Evolutionary conservation across 495 filamentous ascomycete genomes (phyloP).

Genomic region (Cercophora samala): DNA sequence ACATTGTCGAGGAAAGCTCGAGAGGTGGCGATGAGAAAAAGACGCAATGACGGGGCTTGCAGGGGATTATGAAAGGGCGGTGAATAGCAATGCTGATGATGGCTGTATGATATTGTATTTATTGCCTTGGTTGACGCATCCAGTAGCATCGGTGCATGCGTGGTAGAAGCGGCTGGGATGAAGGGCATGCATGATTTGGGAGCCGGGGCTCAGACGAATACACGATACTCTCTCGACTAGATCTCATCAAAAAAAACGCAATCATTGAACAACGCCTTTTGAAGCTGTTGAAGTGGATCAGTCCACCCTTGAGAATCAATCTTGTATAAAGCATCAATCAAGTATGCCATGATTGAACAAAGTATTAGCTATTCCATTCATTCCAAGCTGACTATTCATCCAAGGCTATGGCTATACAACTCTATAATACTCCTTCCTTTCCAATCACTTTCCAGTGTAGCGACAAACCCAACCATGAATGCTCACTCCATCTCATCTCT

Average conservation of each 20-base stretch:
- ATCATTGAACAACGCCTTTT: background rate
- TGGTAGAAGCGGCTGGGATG: background rate
- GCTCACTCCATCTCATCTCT: constrained; percentile 3
- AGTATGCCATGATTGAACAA: background rate
- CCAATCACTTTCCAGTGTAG: background rate
- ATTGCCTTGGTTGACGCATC: background rate
- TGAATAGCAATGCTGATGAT: background rate
- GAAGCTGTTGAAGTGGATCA: background rate
- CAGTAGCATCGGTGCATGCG: background rate
- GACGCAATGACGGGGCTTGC: constrained; percentile 17
- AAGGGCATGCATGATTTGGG: background rate
- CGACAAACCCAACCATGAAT: too few relatives aligned
- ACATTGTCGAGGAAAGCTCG: constrained; percentile 22
- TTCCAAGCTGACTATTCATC: background rate
- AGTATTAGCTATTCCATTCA: background rate
- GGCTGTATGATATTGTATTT: background rate
- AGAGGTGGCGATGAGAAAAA: constrained; percentile 23
- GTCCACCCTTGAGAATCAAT: background rate
- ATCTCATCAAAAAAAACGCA: background rate
- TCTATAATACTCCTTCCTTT: background rate
- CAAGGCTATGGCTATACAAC: background rate
- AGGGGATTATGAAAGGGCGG: background rate
- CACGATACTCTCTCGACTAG: background rate
- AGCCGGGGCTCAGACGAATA: background rate
- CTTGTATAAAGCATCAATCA: background rate